Evolutionary conservation across 2,329 filamentous ascomycete species (phyloP).

Genomic region (Dactylellina haptotyla): DNA sequence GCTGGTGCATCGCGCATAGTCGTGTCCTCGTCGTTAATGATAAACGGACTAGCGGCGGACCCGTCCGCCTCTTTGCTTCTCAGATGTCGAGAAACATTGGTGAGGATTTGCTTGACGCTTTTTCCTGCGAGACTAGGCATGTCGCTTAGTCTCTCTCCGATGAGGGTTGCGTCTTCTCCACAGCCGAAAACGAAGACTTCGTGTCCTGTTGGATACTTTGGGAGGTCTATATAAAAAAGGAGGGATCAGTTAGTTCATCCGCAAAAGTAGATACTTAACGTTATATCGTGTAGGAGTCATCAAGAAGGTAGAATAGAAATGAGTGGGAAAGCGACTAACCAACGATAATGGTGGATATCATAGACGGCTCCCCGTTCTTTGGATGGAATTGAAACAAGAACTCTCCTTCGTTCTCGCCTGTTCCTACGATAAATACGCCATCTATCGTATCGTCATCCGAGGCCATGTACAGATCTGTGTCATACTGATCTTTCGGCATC

Average conservation of each 20-base stretch:
- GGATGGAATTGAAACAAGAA: conserved; percentile 51
- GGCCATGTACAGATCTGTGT: conserved; percentile 46
- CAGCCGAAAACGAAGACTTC: conserved; percentile 50
- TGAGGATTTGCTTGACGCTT: conserved; percentile 34
- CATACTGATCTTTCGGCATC: conserved; percentile 47
- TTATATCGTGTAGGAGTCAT: not conserved
- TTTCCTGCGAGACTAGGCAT: conserved; percentile 32
- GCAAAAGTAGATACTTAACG: not conserved
- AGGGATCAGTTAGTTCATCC: too few relatives aligned
- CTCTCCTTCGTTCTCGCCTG: conserved; percentile 44
- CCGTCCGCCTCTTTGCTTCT: conserved; percentile 41
- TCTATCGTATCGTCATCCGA: conserved; percentile 49
- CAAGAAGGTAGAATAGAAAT: not conserved
- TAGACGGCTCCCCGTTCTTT: conserved; percentile 35
- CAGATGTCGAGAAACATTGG: conserved; percentile 30
- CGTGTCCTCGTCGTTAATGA: conserved; percentile 36
- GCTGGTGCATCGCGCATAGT: not conserved
- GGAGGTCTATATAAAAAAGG: conserved; percentile 26
- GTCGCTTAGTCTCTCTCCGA: conserved; percentile 37
- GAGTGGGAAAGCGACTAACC: conserved; percentile 3
- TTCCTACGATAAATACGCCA: conserved; percentile 41
- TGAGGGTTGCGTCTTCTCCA: conserved; percentile 26
- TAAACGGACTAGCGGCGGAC: conserved; percentile 17
- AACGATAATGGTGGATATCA: conserved; percentile 42
- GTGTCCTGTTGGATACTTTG: conserved; percentile 26